Evolutionary conservation across 2,329 filamentous ascomycete species (phyloP), one percentile per base, ranked within the genome.

Genomic region (Xylariomycetidae sp.): DNA sequence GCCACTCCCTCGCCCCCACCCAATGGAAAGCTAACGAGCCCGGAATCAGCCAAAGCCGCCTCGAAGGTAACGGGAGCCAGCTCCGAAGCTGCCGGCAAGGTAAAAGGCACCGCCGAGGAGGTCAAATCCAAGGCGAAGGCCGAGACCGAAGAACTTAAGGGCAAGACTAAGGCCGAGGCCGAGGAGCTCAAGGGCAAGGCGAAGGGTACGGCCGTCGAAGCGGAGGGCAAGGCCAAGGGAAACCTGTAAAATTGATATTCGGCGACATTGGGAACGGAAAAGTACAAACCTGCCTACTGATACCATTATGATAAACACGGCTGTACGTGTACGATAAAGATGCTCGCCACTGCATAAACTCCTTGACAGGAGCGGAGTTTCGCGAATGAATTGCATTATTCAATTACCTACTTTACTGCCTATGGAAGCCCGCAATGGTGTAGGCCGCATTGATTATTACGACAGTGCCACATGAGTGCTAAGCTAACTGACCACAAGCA

Each of bases 41-140:
- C 8, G n/a, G 8, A n/a, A 30, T 38, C 40, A 61, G 63, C 60
- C 41, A 59, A 49, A 30, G 54, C 49, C 23, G 55, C 63, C 8
- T 51, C 60, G 38, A 77, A 77, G 51, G 60, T 67, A 32, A 75
- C 75, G 55, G 58, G 70, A 17, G 61, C 60, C 16, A 56, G 58
- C 10, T 48, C 60, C 5, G 53, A 69, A 4, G 48, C 56, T 13
- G 51, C 45, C 14, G 54, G 54, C 33, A 57, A 64, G 41, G 54
- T 58, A 3, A 54, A 56, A 10, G 63, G 59, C 18, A 47, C 54
- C 16, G 57, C 59, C 22, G 48, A 54, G 37, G 49, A 59, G 45
- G 48, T 58, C 27, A 46, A 48, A n/a, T 36, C 45, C 29, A 46
- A 57, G 41, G 37, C 42, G 9, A 42, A 44, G 25, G 49, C 43